Conservation (phyloP, 1,284 basidiomycete species). For the Pseudozyma sp. region DNA sequence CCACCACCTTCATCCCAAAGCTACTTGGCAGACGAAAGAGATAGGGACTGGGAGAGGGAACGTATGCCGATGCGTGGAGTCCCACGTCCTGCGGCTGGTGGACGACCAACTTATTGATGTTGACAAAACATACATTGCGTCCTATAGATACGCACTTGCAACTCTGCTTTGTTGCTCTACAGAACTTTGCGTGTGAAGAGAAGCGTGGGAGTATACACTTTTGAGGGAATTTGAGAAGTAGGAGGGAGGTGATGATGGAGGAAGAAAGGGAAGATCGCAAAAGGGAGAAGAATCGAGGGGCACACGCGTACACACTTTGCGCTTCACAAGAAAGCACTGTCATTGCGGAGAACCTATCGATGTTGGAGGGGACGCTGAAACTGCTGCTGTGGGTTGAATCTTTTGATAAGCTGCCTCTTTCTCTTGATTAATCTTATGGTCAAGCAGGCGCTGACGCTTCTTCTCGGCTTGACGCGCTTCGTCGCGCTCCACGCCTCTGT, state of each 20-base stretch:
- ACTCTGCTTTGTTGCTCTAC: no score
- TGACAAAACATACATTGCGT: no score
- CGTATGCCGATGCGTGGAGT: background rate
- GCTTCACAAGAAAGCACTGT: background rate
- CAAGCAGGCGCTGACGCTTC: constrained; percentile 51
- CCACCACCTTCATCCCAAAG: no score
- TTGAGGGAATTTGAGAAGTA: no score
- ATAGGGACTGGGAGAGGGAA: constrained; percentile 14
- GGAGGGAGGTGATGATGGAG: background rate
- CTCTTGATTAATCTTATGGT: constrained; percentile 56
- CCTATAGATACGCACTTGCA: no score
- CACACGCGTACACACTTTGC: background rate
- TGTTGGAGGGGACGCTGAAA: background rate
- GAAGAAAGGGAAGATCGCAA: background rate
- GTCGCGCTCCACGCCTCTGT: constrained; percentile 65
- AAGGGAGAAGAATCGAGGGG: no score
- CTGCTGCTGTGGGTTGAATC: constrained; percentile 57
- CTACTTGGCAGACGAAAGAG: no score
- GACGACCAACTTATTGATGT: no score
- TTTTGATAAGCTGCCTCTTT: constrained; percentile 56
- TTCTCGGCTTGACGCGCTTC: constrained; percentile 61
- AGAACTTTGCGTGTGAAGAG: no score
- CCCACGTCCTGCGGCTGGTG: background rate
- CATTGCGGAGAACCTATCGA: constrained; percentile 5
- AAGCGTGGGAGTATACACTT: no score